Percentiles rank a stretch among this genome's conserved stretches.
These are phyloP conservation scores for Ustilago cynodontis DNA, from an alignment of 1,284 basidiomycete species.

Conservation along the genomic window DNA sequence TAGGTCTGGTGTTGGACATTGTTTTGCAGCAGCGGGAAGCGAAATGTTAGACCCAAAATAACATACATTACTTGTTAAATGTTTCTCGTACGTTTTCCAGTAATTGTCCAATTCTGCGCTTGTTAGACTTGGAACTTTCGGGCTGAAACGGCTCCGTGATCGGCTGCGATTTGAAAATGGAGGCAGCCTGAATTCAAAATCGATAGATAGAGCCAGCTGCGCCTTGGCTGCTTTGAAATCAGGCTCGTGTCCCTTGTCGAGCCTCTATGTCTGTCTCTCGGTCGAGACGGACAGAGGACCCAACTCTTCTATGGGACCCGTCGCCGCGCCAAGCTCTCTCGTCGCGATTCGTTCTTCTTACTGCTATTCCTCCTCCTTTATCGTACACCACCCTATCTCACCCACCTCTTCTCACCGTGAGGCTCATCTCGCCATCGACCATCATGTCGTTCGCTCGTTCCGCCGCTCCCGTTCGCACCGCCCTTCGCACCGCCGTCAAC, in stretches of 20 bases:
- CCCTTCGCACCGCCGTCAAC: conserved; percentile 37
- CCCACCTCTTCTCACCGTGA: background rate
- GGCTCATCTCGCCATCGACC: background rate
- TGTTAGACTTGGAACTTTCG: conserved; percentile 6
- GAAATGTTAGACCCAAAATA: too few species aligned
- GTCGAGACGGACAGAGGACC: too few species aligned
- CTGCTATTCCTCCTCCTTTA: background rate
- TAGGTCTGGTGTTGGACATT: too few species aligned
- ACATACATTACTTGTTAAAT: too few species aligned
- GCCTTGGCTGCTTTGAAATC: conserved; percentile 4
- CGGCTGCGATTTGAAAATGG: too few species aligned
- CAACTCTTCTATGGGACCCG: too few species aligned
- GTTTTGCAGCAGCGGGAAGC: too few species aligned
- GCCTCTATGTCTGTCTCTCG: background rate
- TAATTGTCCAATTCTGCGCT: background rate
- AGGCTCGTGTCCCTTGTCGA: background rate
- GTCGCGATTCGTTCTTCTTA: conserved; percentile 29
- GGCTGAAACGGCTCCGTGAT: conserved; percentile 54
- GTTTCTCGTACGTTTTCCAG: conserved; percentile 21
- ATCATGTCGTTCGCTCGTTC: conserved; percentile 55
- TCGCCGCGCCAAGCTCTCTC: conserved; percentile 6
- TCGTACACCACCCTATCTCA: background rate
- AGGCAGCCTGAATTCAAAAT: background rate
- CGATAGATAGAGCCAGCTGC: background rate
- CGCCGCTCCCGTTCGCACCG: conserved; percentile 50